Conservation (phyloP, 208 protist species). For the Entamoeba invadens region DNA sequence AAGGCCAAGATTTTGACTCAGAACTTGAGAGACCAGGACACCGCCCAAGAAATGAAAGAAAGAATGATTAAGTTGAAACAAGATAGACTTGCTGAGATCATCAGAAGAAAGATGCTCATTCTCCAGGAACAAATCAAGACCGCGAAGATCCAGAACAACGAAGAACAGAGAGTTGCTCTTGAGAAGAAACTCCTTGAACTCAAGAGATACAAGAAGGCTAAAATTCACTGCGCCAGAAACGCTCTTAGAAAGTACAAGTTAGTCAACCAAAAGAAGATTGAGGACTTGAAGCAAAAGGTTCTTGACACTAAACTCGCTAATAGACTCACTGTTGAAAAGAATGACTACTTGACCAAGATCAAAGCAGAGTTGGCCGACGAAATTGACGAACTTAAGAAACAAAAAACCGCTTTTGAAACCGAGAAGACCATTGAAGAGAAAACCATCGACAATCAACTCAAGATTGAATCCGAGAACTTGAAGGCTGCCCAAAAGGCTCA, state of each 20-base stretch:
- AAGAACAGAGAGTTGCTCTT: not conserved
- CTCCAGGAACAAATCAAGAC: not conserved
- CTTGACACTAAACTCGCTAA: not conserved
- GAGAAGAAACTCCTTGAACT: not conserved
- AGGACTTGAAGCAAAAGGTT: not conserved
- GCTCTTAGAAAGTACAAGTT: not conserved
- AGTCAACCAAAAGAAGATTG: not conserved
- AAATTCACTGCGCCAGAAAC: not conserved
- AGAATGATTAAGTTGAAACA: not conserved
- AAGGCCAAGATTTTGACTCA: not conserved
- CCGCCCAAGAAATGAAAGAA: not conserved
- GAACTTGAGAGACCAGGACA: not conserved
- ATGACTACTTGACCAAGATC: not conserved
- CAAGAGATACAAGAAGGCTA: not conserved
- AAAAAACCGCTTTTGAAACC: not conserved
- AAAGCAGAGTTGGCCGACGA: not conserved
- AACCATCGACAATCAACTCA: not conserved
- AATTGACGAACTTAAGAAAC: not conserved
- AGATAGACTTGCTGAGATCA: not conserved
- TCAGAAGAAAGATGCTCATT: not conserved
- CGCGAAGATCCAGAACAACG: not conserved
- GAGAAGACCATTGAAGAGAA: not conserved
- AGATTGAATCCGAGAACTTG: not conserved
- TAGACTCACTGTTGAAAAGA: not conserved
- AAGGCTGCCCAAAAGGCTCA: not conserved